Evolutionary conservation across 306 rosid species (phyloP).

Genomic region (Prunus padus): DNA sequence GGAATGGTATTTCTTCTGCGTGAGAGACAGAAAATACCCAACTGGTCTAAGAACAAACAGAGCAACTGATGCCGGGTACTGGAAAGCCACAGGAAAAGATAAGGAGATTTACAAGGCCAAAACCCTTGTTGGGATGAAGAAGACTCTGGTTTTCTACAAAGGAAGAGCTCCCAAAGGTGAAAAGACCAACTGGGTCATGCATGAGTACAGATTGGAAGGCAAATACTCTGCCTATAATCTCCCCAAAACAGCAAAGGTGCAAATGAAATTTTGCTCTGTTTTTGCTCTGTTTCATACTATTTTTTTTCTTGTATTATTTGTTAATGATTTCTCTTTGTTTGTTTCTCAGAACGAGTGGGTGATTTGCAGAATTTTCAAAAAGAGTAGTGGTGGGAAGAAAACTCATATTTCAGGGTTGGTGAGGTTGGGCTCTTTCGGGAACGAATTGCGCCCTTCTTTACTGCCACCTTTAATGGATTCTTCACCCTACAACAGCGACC

Average conservation of each 20-base stretch:
- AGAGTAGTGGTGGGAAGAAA: slow-evolving; percentile 45
- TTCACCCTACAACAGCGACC: slow-evolving; percentile 41
- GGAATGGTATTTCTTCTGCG: slow-evolving; percentile 88
- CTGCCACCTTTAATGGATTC: slow-evolving; percentile 75
- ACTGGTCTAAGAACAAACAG: slow-evolving; percentile 85
- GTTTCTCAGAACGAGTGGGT: slow-evolving; percentile 78
- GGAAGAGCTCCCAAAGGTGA: slow-evolving; percentile 83
- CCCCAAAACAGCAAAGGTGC: slow-evolving; percentile 50
- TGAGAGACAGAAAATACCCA: slow-evolving; percentile 77
- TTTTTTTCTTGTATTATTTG: neutral
- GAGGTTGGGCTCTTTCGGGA: slow-evolving; percentile 30
- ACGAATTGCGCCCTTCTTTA: slow-evolving; percentile 16
- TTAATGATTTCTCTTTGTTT: slow-evolving; percentile 8
- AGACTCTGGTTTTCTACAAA: slow-evolving; percentile 81
- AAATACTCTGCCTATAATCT: slow-evolving; percentile 30
- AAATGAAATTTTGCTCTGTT: neutral
- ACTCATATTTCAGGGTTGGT: slow-evolving; percentile 41
- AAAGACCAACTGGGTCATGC: slow-evolving; percentile 91
- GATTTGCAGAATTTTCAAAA: slow-evolving; percentile 66
- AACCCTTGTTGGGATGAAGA: slow-evolving; percentile 78
- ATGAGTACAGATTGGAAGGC: slow-evolving; percentile 73
- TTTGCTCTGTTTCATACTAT: neutral
- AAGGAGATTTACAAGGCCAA: slow-evolving; percentile 57
- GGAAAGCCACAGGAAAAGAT: slow-evolving; percentile 98
- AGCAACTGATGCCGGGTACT: slow-evolving; percentile 78